Percentiles rank a stretch among this genome's conserved stretches.
phyloP scores from a whole-genome alignment of 2,329 filamentous ascomycete genomes.

The Trichoderma atroviride region DNA sequence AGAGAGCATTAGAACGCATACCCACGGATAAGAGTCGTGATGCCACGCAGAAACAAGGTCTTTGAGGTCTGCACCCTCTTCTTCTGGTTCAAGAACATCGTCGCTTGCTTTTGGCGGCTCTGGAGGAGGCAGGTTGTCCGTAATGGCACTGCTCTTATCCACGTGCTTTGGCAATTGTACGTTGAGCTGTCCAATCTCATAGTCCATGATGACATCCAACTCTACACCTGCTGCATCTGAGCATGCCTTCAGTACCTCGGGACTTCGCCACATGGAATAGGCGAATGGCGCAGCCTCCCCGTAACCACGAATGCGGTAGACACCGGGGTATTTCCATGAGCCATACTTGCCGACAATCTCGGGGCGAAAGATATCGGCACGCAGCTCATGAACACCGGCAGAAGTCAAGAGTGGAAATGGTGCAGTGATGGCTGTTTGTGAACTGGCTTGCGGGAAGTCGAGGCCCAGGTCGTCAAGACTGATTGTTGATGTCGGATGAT shows the following conservation, averaged over 20 bases:
- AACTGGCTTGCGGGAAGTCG: slow-evolving; percentile 17
- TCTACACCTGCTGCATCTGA: slow-evolving; percentile 53
- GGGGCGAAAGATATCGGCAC: slow-evolving; percentile 22
- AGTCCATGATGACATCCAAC: slow-evolving; percentile 58
- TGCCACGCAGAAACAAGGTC: slow-evolving; percentile 47
- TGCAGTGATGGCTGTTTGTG: slow-evolving; percentile 19
- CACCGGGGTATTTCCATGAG: slow-evolving; percentile 26
- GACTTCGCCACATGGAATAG: slow-evolving; percentile 51
- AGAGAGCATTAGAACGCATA: slow-evolving; percentile 55
- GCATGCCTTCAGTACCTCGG: slow-evolving; percentile 55
- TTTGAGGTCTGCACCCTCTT: slow-evolving; percentile 29
- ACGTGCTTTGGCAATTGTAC: slow-evolving; percentile 38
- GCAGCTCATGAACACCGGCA: slow-evolving; percentile 16
- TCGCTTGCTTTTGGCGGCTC: slow-evolving; percentile 34
- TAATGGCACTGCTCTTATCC: slow-evolving; percentile 29
- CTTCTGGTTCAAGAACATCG: slow-evolving; percentile 30
- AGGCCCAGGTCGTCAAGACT: slow-evolving; percentile 23
- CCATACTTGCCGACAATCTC: slow-evolving; percentile 25
- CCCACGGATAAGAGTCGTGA: slow-evolving; percentile 54
- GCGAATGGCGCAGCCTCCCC: slow-evolving; percentile 15
- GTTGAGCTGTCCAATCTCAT: slow-evolving; percentile 62
- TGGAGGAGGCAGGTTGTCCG: slow-evolving; percentile 31
- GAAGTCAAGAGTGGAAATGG: slow-evolving; percentile 21
- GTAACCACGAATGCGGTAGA: slow-evolving; percentile 25
- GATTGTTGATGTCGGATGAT: slow-evolving; percentile 12